phyloP scores from a whole-genome alignment of 441 rosid genomes.

The Sinapis alba region DNA sequence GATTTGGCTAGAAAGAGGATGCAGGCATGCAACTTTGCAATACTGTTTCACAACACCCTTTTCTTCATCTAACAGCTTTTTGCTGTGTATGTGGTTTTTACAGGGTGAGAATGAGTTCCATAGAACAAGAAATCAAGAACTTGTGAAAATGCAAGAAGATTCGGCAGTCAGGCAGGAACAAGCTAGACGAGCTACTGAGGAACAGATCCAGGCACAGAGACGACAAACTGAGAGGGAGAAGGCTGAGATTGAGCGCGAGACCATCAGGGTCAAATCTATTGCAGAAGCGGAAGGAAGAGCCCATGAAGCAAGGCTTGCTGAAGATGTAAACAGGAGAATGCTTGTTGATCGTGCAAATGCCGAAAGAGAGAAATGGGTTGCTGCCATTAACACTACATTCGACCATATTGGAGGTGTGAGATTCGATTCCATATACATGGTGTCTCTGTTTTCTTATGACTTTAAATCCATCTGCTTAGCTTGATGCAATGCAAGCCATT shows the following conservation, averaged over 20 bases:
- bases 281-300: slow-evolving; percentile 99
- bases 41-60: not conserved
- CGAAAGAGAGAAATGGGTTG: slow-evolving; percentile 98
- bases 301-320: slow-evolving; percentile 95
- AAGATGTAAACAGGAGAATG: slow-evolving; percentile 90
- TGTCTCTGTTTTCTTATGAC: not conserved
- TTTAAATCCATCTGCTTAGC: not conserved
- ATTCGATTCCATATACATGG: slow-evolving; percentile 1
- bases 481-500: not conserved
- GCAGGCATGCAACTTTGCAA: slow-evolving; percentile 66
- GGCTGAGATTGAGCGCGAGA: slow-evolving; percentile 96
- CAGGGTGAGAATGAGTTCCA: slow-evolving; percentile 92
- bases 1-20: slow-evolving; percentile 96
- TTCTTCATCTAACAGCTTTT: slow-evolving; percentile 20
- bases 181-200: slow-evolving; percentile 93
- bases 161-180: slow-evolving; percentile 92
- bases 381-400: slow-evolving; percentile 94
- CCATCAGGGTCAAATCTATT: slow-evolving; percentile 85
- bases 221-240: slow-evolving; percentile 95
- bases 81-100: slow-evolving; percentile 27
- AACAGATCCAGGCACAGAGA: slow-evolving; percentile 92
- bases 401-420: slow-evolving; percentile 92
- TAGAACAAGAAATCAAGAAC: slow-evolving; percentile 90
- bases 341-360: slow-evolving; percentile 95
- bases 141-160: slow-evolving; percentile 92